These are phyloP conservation scores for Ophiocordyceps camponoti-rufipedis DNA, from an alignment of 2,329 filamentous ascomycete genomes.

Conservation along the genomic window DNA sequence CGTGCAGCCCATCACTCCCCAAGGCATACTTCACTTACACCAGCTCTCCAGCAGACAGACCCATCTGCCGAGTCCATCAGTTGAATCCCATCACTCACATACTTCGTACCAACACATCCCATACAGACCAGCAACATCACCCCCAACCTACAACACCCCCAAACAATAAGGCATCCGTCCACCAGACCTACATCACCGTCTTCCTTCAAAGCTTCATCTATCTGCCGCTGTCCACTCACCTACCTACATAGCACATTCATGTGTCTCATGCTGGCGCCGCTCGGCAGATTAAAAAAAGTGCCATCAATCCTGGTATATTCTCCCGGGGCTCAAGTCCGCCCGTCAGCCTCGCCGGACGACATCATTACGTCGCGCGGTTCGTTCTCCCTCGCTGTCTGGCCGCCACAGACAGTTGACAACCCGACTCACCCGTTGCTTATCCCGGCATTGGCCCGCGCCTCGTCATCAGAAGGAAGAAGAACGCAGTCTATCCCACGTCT, in stretches of 20 bases:
- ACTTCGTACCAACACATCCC: too few relatives aligned
- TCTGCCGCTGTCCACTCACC: background rate
- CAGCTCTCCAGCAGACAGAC: too few relatives aligned
- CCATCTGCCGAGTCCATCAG: too few relatives aligned
- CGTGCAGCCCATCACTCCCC: too few relatives aligned
- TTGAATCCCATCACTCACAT: too few relatives aligned
- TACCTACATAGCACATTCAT: background rate
- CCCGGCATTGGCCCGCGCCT: background rate
- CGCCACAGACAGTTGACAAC: background rate
- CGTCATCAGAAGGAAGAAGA: conserved; percentile 1
- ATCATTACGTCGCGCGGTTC: background rate
- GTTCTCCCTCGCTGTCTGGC: background rate
- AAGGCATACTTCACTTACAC: too few relatives aligned
- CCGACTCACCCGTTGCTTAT: background rate
- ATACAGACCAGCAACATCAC: too few relatives aligned
- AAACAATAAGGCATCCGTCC: background rate
- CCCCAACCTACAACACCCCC: background rate
- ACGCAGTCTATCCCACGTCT: conserved; percentile 5
- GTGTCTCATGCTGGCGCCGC: background rate
- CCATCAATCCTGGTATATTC: background rate
- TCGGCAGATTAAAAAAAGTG: background rate
- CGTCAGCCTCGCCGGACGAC: background rate
- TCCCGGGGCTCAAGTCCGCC: background rate
- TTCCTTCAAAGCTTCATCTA: background rate
- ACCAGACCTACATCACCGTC: background rate